Evolutionary conservation across 2,329 filamentous ascomycete genomes (phyloP).

Genomic region (Aspergillus transmontanensis): DNA sequence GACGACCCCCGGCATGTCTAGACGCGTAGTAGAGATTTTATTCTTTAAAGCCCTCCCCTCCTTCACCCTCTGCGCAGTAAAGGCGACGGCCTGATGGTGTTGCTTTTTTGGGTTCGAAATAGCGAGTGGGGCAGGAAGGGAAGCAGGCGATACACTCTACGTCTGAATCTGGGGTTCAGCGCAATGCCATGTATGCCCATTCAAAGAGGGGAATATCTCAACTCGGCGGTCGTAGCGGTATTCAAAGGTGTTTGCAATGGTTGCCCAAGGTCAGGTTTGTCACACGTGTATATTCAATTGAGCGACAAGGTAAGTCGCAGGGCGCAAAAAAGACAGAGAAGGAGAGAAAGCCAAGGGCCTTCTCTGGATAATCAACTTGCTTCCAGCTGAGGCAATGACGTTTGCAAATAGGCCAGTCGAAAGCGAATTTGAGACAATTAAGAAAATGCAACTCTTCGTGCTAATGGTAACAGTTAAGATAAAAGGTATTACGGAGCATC

Average conservation of each 20-base stretch:
- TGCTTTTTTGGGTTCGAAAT: conserved; percentile 20
- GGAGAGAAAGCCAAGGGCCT: neutral
- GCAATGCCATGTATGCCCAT: conserved; percentile 29
- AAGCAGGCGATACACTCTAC: conserved; percentile 23
- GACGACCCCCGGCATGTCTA: conserved; percentile 47
- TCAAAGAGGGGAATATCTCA: neutral
- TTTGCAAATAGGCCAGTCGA: neutral
- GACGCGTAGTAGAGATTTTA: conserved; percentile 14
- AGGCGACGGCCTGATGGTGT: conserved; percentile 23
- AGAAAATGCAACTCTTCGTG: neutral
- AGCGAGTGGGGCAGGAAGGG: conserved; percentile 29
- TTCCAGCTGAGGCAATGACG: neutral
- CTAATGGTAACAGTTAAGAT: neutral
- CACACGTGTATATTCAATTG: neutral
- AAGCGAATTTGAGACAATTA: neutral
- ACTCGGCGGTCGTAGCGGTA: neutral
- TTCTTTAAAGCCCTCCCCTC: conserved; percentile 29
- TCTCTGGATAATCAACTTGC: neutral
- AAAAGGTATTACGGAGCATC: neutral
- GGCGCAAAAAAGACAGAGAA: neutral
- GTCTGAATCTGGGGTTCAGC: conserved; percentile 21
- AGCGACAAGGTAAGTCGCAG: neutral
- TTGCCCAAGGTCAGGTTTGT: neutral
- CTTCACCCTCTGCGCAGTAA: conserved; percentile 32
- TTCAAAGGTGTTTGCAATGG: neutral